Conservation (phyloP, 805 yeast genomes). For the Candida ascalaphidarum region DNA sequence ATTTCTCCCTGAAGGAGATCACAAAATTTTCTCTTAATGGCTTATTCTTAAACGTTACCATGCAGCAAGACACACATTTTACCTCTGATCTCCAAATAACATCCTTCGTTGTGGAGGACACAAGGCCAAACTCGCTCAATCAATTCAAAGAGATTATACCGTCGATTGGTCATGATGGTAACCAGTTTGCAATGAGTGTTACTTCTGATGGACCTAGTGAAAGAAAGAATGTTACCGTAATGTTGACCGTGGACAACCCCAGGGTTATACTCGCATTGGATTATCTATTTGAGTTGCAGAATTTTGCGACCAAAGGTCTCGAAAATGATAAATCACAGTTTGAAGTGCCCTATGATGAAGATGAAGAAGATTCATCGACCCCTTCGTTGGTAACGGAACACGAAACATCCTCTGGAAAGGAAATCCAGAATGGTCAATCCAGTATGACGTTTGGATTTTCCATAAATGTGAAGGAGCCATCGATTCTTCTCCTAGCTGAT, state of each 20-base stretch:
- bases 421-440: conserved; percentile 1
- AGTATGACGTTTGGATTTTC: conserved; percentile 38
- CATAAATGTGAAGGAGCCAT: conserved; percentile 66
- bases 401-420: background rate
- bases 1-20: conserved; percentile 26
- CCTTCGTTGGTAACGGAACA: too few species aligned
- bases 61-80: conserved; percentile 48
- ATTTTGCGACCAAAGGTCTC: conserved; percentile 48
- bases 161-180: conserved; percentile 45
- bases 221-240: conserved; percentile 34
- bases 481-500: conserved; percentile 73
- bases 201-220: conserved; percentile 32
- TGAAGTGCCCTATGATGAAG: conserved; percentile 5
- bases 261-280: conserved; percentile 77
- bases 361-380: conserved; percentile 9
- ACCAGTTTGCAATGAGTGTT: conserved; percentile 62
- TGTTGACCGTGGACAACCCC: conserved; percentile 73
- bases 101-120: conserved; percentile 73
- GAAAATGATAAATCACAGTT: conserved; percentile 10
- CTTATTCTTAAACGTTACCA: conserved; percentile 39
- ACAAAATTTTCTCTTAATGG: conserved; percentile 45
- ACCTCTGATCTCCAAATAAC: conserved; percentile 55
- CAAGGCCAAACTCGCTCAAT: conserved; percentile 52
- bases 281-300: conserved; percentile 68
- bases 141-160: conserved; percentile 80